Evolutionary conservation across 208 protist genomes (phyloP).

Genomic region (Trypanosoma platydactyli): DNA sequence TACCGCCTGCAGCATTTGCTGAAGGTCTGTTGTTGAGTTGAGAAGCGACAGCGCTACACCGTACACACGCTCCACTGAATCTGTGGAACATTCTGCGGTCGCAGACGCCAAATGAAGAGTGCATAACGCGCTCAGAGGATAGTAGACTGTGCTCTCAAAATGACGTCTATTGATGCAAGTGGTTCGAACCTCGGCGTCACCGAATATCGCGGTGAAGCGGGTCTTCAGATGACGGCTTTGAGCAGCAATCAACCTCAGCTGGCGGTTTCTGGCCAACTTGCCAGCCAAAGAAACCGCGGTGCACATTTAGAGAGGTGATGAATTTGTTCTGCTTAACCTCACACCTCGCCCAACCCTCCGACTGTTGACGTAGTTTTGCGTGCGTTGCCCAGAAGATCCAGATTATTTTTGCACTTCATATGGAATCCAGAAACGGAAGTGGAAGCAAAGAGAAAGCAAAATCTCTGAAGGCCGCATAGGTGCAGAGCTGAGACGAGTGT

Average conservation of each 20-base stretch:
- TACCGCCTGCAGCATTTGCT: constrained; percentile 28
- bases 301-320: constrained; percentile 15
- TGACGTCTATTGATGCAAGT: constrained; percentile 18
- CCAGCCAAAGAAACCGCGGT: constrained; percentile 26
- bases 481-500: too few species aligned
- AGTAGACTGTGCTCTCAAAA: constrained; percentile 37
- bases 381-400: too few species aligned
- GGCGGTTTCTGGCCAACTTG: constrained; percentile 37
- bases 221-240: constrained; percentile 44
- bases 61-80: constrained; percentile 29
- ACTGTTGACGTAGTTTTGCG: too few species aligned
- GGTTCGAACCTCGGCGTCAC: constrained; percentile 4
- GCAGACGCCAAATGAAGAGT: constrained; percentile 22
- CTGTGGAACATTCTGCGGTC: constrained; percentile 18
- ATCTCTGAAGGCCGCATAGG: too few species aligned
- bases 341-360: neutral
- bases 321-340: neutral
- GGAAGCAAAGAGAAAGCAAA: too few species aligned
- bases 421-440: too few species aligned
- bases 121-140: constrained; percentile 29
- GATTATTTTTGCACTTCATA: too few species aligned
- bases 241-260: constrained; percentile 38
- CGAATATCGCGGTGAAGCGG: constrained; percentile 35
- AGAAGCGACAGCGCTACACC: constrained; percentile 26
- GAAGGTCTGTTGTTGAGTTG: constrained; percentile 14